A percentile compares a stretch with the other conserved stretches of the same genome.
These are phyloP conservation scores for Begonia fuchsioides DNA, from an alignment of 306 rosid genomes.

Conservation along the genomic window DNA sequence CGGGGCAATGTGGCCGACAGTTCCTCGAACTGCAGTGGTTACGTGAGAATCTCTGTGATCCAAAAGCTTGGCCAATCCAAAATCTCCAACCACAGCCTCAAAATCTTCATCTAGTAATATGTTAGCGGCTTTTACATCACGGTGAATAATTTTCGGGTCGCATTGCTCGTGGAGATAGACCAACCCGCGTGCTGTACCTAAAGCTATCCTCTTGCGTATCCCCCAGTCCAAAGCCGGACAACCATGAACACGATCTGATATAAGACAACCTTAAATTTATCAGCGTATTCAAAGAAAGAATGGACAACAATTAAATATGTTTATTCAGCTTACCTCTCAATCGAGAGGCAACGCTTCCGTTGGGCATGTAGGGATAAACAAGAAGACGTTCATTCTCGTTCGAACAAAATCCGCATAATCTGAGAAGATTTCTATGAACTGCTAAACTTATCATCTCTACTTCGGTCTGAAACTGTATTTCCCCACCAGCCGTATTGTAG, in stretches of 20 bases:
- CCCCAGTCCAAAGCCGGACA: constrained; percentile 81
- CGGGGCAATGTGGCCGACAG: constrained; percentile 95
- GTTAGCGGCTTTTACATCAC: constrained; percentile 96
- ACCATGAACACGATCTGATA: constrained; percentile 60
- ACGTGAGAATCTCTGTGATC: constrained; percentile 97
- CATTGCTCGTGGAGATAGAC: constrained; percentile 96
- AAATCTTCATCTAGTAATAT: constrained; percentile 88
- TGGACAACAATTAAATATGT: neutral
- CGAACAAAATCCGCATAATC: constrained; percentile 86
- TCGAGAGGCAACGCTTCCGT: constrained; percentile 92
- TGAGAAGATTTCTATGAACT: constrained; percentile 81
- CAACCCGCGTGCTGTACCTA: constrained; percentile 94
- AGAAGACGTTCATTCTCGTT: constrained; percentile 89
- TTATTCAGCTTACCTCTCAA: constrained; percentile 50
- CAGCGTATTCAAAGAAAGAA: neutral
- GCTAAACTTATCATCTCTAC: constrained; percentile 98
- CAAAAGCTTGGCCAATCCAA: constrained; percentile 92
- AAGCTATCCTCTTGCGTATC: constrained; percentile 80
- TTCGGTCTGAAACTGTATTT: constrained; percentile 97
- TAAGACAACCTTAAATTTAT: constrained; percentile 6
- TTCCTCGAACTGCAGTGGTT: constrained; percentile 96
- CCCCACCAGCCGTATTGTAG: constrained; percentile 84
- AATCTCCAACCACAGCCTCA: constrained; percentile 97
- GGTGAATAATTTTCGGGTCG: constrained; percentile 93
- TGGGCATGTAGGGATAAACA: constrained; percentile 91